These are phyloP conservation scores for Filobasidium floriforme DNA, from an alignment of 768 basidiomycete species.

Conservation along the genomic window DNA sequence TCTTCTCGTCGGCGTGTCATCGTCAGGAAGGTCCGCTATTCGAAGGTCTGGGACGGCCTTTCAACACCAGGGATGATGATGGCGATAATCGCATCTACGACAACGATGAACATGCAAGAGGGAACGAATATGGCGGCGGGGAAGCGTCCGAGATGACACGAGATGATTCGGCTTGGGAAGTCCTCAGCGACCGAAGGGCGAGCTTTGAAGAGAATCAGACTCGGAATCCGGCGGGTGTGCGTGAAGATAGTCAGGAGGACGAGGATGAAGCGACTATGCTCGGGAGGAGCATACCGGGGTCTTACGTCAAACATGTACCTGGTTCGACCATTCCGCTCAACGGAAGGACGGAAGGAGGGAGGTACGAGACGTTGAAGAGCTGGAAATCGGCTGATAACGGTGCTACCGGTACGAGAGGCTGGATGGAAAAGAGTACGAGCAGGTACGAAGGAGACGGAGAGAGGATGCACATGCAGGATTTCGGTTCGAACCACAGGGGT, in stretches of 20 bases:
- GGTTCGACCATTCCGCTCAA: too few relatives aligned
- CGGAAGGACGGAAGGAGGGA: background rate
- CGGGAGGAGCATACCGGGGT: background rate
- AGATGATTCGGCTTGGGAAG: background rate
- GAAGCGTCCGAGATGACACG: too few relatives aligned
- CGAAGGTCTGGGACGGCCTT: background rate
- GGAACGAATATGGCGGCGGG: background rate
- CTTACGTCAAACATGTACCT: background rate
- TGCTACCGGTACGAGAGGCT: background rate
- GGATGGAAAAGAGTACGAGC: background rate
- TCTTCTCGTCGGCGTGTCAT: background rate
- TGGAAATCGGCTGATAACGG: background rate
- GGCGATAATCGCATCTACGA: background rate
- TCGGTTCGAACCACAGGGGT: too few relatives aligned
- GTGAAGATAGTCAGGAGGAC: too few relatives aligned
- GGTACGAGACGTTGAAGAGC: background rate
- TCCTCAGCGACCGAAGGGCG: background rate
- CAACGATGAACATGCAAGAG: background rate
- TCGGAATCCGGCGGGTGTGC: background rate
- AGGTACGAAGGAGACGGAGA: background rate
- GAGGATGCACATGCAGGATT: background rate
- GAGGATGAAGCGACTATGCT: background rate
- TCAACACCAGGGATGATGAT: background rate
- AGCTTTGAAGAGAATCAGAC: background rate
- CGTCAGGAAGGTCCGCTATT: background rate